phyloP scores from a whole-genome alignment of 164 flowering plant genomes.

The Magnolia changhungtana region DNA sequence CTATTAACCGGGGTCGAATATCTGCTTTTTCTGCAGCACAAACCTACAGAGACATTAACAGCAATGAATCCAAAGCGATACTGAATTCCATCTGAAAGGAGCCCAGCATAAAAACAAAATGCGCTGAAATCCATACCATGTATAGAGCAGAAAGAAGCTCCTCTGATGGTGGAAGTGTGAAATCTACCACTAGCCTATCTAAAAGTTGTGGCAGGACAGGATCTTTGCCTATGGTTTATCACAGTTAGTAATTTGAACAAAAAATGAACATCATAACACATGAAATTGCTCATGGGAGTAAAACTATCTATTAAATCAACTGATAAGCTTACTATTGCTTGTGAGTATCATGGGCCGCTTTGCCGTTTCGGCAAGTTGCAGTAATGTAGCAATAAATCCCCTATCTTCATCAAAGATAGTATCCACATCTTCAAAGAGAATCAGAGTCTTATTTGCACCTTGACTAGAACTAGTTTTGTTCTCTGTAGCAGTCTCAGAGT shows the following conservation, averaged over 20 bases:
- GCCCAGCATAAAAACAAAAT: not conserved
- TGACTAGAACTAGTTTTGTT: conserved; percentile 21
- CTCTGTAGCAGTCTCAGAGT: conserved; percentile 9
- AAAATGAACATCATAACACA: not conserved
- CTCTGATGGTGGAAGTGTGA: conserved; percentile 51
- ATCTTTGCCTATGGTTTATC: conserved; percentile 41
- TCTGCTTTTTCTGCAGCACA: conserved; percentile 62
- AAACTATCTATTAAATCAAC: not conserved
- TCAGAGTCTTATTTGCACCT: conserved; percentile 49
- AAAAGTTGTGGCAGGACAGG: conserved; percentile 65
- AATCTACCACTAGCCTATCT: conserved; percentile 54
- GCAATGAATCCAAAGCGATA: conserved; percentile 2
- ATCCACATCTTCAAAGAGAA: conserved; percentile 98
- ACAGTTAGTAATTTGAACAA: conserved; percentile 7
- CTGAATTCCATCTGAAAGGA: not conserved
- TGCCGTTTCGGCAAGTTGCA: conserved; percentile 75
- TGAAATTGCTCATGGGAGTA: not conserved
- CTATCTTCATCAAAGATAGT: conserved; percentile 71
- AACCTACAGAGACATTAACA: conserved; percentile 47
- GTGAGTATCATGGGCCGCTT: conserved; percentile 92
- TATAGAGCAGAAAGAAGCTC: conserved; percentile 51
- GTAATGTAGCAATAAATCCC: conserved; percentile 70
- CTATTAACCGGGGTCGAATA: conserved; percentile 40
- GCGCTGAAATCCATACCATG: conserved; percentile 41
- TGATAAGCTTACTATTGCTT: conserved; percentile 61